Conservation (phyloP, 1,284 basidiomycete genomes). For the Ustilago tritici region DNA sequence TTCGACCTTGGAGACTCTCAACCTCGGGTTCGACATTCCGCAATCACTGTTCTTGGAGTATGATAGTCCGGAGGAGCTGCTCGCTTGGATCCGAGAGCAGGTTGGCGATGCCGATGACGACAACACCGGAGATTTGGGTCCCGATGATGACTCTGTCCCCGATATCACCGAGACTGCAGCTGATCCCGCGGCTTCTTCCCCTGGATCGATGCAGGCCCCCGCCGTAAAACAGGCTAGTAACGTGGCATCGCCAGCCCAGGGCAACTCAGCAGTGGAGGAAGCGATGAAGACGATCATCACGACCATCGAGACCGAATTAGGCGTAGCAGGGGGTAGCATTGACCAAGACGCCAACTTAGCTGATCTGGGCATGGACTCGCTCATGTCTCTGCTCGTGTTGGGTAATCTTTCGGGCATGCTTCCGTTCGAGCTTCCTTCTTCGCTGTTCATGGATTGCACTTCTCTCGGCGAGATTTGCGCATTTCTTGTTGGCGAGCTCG, state of each 20-base stretch:
- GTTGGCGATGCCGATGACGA: conserved; percentile 13
- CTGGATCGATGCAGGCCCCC: neutral
- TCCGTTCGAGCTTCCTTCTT: conserved; percentile 41
- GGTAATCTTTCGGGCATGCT: conserved; percentile 35
- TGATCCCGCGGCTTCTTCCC: neutral
- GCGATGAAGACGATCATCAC: conserved; percentile 19
- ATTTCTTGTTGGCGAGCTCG: conserved; percentile 20
- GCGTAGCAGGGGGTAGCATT: conserved; percentile 37
- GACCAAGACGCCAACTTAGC: conserved; percentile 35
- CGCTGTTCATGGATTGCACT: conserved; percentile 45
- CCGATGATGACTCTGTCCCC: neutral
- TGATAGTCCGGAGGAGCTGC: conserved; percentile 40
- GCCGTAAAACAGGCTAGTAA: neutral
- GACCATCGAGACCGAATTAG: conserved; percentile 48
- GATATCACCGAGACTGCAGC: neutral
- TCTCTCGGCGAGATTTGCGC: conserved; percentile 31
- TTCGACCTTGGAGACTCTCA: conserved; percentile 39
- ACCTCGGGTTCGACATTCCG: conserved; percentile 37
- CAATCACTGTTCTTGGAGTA: conserved; percentile 51
- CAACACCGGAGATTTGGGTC: neutral
- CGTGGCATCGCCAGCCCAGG: neutral
- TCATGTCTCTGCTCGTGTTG: conserved; percentile 53
- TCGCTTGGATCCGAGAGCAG: conserved; percentile 31
- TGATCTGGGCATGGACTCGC: conserved; percentile 52
- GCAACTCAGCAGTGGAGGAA: conserved; percentile 16